phyloP scores from a whole-genome alignment of 768 basidiomycete genomes.

The Psilocybe azurescens region DNA sequence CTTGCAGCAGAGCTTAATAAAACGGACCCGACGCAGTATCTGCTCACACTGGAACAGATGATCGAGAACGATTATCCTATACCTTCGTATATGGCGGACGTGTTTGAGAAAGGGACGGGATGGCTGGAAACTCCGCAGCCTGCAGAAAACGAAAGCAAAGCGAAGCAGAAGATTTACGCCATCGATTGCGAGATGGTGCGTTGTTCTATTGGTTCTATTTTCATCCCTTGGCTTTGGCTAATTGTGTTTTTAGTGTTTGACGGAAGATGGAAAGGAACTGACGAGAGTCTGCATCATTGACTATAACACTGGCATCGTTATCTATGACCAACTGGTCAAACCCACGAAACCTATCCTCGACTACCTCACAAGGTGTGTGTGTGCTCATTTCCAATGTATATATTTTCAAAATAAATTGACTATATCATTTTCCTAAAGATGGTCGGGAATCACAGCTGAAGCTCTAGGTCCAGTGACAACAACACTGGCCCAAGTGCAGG shows the following conservation, averaged over 20 bases:
- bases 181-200: conserved; percentile 98
- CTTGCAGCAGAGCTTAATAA: conserved; percentile 61
- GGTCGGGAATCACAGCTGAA: conserved; percentile 91
- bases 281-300: conserved; percentile 88
- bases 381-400: conserved; percentile 17
- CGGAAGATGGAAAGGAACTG: conserved; percentile 89
- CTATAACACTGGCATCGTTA: conserved; percentile 66
- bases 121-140: conserved; percentile 83
- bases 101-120: conserved; percentile 64
- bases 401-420: neutral
- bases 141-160: conserved; percentile 31
- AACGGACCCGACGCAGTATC: conserved; percentile 71
- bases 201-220: conserved; percentile 2
- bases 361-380: conserved; percentile 90
- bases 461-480: conserved; percentile 73
- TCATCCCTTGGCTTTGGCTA: neutral
- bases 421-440: conserved; percentile 47
- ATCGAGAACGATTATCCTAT: conserved; percentile 93
- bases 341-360: conserved; percentile 85
- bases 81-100: conserved; percentile 82
- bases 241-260: conserved; percentile 66
- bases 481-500: conserved; percentile 80
- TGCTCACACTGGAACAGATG: conserved; percentile 86
- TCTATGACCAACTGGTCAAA: conserved; percentile 92
- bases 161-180: conserved; percentile 68